These are phyloP conservation scores for Epichloe amarillans DNA, from an alignment of 2,329 filamentous ascomycete species.

Conservation along the genomic window DNA sequence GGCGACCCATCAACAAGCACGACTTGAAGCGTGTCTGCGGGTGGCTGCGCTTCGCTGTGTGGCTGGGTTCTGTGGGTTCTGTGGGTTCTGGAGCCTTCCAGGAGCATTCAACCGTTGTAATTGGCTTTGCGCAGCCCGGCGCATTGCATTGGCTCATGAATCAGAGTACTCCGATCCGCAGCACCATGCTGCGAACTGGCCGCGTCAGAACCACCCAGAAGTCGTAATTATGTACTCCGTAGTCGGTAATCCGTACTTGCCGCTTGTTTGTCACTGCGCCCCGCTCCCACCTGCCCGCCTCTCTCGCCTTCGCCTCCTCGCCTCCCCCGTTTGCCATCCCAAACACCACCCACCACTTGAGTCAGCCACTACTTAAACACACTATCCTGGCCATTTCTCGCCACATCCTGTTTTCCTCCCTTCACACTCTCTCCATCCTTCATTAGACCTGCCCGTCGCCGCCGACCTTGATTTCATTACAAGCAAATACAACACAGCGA, in stretches of 20 bases:
- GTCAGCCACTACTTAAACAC: constrained; percentile 19
- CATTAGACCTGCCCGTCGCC: constrained; percentile 8
- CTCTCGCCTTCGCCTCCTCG: constrained; percentile 9
- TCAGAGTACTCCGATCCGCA: too few species aligned
- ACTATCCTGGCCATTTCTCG: constrained; percentile 11
- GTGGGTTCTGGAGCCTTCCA: constrained; percentile 21
- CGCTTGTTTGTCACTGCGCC: constrained; percentile 17
- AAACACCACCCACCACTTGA: not conserved
- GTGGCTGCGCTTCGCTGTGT: not conserved
- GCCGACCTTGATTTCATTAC: constrained; percentile 6
- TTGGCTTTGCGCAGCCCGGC: not conserved
- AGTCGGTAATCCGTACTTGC: constrained; percentile 3
- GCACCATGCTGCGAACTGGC: too few species aligned
- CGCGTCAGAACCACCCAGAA: not conserved
- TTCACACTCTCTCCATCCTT: not conserved
- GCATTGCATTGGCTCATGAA: constrained; percentile 14
- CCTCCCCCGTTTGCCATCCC: constrained; percentile 10
- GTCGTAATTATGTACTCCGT: constrained; percentile 8
- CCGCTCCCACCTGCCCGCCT: constrained; percentile 2
- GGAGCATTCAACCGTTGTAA: constrained; percentile 7
- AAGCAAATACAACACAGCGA: constrained; percentile 1
- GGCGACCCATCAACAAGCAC: not conserved
- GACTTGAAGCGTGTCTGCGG: too few species aligned
- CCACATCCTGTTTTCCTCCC: constrained; percentile 4
- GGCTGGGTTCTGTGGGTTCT: constrained; percentile 23